Evolutionary conservation across 1,284 basidiomycete species (phyloP).

Genomic region (Cystobasidium sp.): DNA sequence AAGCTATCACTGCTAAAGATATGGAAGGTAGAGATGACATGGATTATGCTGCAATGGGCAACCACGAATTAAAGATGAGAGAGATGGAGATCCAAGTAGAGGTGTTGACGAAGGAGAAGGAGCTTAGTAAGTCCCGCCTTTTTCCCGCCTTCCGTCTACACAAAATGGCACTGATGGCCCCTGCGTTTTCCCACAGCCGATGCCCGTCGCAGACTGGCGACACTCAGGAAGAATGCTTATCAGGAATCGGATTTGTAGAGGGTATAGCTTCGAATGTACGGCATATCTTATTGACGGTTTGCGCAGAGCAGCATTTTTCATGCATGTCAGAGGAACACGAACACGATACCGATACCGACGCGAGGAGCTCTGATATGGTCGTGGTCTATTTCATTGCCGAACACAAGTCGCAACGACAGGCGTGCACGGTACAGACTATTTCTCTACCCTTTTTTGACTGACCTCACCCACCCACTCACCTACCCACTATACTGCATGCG

Average conservation of each 20-base stretch:
- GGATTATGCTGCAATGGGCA: slow-evolving; percentile 67
- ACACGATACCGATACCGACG: too few relatives aligned
- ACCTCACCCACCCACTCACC: too few relatives aligned
- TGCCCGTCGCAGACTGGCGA: slow-evolving; percentile 80
- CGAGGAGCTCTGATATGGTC: too few relatives aligned
- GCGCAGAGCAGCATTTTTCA: neutral
- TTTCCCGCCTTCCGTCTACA: neutral
- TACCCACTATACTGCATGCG: too few relatives aligned
- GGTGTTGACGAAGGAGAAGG: slow-evolving; percentile 95
- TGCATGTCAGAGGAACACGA: too few relatives aligned
- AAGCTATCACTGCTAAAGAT: slow-evolving; percentile 81
- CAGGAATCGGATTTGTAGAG: slow-evolving; percentile 41
- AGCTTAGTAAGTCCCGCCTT: slow-evolving; percentile 63
- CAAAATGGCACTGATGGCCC: neutral
- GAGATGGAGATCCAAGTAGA: slow-evolving; percentile 99
- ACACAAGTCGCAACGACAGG: too few relatives aligned
- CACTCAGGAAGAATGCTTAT: slow-evolving; percentile 88
- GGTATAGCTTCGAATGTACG: neutral
- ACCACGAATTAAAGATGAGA: slow-evolving; percentile 91
- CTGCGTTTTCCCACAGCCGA: slow-evolving; percentile 59
- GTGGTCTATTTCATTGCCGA: too few relatives aligned
- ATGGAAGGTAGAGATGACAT: slow-evolving; percentile 71
- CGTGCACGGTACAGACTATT: too few relatives aligned
- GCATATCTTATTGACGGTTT: neutral
- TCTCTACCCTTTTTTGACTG: too few relatives aligned